Conservation (phyloP, 768 basidiomycete species). For the Psilocybe cyanescens region DNA sequence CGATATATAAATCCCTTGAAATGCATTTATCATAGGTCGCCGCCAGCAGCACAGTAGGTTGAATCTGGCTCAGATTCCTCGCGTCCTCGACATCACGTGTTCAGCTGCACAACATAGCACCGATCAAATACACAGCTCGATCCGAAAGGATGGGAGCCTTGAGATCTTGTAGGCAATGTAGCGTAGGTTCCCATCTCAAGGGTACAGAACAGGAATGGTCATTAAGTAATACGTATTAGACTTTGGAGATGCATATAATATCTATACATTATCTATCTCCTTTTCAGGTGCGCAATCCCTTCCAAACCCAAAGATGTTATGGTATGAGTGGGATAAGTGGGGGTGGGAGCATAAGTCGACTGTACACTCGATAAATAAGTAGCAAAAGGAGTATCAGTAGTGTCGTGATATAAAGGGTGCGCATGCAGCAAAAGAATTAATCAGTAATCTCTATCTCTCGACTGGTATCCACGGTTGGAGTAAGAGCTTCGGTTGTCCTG, state of each 20-base stretch:
- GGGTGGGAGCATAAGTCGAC: background rate
- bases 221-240: slow-evolving; percentile 2
- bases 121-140: no score
- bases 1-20: no score
- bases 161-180: no score
- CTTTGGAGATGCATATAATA: background rate
- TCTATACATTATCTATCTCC: slow-evolving; percentile 1
- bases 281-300: background rate
- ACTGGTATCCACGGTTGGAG: background rate
- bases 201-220: background rate
- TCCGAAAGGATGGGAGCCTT: no score
- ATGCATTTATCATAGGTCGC: no score
- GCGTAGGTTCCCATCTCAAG: no score
- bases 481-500: background rate
- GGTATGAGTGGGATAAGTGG: background rate
- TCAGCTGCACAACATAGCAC: no score
- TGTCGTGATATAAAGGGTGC: background rate
- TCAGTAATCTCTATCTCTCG: background rate
- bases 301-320: background rate
- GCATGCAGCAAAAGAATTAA: background rate
- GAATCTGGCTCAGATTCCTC: no score
- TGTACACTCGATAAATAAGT: background rate
- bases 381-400: background rate
- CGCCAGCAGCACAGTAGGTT: no score
- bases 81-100: no score